Base-by-base conservation (phyloP, 2,329 filamentous ascomycete species). In the Penicillium sp. region DNA sequence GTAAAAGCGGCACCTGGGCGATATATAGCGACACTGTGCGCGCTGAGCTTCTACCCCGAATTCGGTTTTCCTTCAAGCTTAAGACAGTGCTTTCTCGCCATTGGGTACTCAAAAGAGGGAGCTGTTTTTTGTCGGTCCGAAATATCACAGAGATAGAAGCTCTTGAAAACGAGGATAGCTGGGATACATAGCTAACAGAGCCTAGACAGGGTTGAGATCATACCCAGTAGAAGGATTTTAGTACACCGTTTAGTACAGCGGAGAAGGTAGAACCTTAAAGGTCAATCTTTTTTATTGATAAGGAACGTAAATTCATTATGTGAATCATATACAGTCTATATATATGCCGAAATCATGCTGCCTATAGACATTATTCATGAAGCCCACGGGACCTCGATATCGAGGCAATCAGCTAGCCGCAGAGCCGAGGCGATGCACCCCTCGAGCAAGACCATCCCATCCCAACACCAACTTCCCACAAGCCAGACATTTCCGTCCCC, bases 401-500 rank as follows among this genome's bases (percentile, higher is more conserved):
- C 81, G 62, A 86, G 77, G 12, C 76, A 77, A n/a, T 71, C 61
- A 0, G 82, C 84, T 43, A 86, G 74, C 31, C 78, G 74, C 76
- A 82, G 82, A 1, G 84, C 82, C 7, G 83, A 85, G 2, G 83
- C 75, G 3, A 86, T 73, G 53, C 84, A 87, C 1, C 84, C 84
- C 65, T 86, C 84, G 3, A 86, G 67, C 15, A 86, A 61, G 1
- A 86, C 82, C 82, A 86, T 83, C 2, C 84, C 84, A 66, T 86
- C 84, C 83, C 83, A 86, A 60, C 83, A 86, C 84, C 83, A 86
- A 0, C 82, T 81, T 6, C 84, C 84, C 1, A 77, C 75, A 12
- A 86, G 63, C 76, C 79, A 86, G 0, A 86, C 78, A 40, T 78
- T 76, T 7, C 77, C 75, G 48, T 82, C 72, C 0, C 83, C 83